Evolutionary conservation across 2,329 filamentous ascomycete genomes (phyloP).

Genomic region (Sporothrix brunneoviolacea): DNA sequence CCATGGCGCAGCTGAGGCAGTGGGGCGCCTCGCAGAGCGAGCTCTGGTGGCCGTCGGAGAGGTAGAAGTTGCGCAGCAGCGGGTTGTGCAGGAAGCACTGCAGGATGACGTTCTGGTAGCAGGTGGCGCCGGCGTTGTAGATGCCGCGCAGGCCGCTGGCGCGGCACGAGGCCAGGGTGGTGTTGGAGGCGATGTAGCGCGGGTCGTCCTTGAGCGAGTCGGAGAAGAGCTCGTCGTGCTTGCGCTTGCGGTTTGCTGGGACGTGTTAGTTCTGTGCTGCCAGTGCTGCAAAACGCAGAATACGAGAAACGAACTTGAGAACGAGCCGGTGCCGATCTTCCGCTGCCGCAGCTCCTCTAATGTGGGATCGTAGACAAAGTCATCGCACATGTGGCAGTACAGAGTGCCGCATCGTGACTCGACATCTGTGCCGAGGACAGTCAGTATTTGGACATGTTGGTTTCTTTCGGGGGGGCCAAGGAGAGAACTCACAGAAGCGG

Average conservation of each 20-base stretch:
- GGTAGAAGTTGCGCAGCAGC: conserved; percentile 82
- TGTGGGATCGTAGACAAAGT: conserved; percentile 76
- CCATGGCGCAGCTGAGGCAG: conserved; percentile 64
- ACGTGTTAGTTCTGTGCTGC: not conserved
- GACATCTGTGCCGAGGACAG: conserved; percentile 48
- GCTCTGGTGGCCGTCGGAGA: conserved; percentile 80
- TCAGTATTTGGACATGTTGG: not conserved
- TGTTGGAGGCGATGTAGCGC: conserved; percentile 70
- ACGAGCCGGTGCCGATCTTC: conserved; percentile 61
- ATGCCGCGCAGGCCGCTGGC: conserved; percentile 85
- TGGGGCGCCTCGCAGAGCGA: conserved; percentile 60
- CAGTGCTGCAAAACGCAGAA: not conserved
- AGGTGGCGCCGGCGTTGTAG: conserved; percentile 97
- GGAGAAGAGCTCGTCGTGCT: conserved; percentile 62
- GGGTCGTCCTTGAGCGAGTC: conserved; percentile 65
- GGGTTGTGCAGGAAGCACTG: conserved; percentile 94
- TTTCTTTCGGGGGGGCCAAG: too few species aligned
- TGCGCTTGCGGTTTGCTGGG: conserved; percentile 61
- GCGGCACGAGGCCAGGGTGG: conserved; percentile 57
- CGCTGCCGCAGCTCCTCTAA: conserved; percentile 67
- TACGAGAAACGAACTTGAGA: conserved; percentile 55
- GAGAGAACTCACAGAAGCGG: conserved; percentile 57
- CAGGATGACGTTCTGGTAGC: conserved; percentile 94
- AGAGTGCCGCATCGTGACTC: conserved; percentile 69
- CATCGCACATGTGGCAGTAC: conserved; percentile 76